These are phyloP conservation scores for Cephalotrichum gorgonifer DNA, from an alignment of 2,329 filamentous ascomycete genomes.

Conservation along the genomic window DNA sequence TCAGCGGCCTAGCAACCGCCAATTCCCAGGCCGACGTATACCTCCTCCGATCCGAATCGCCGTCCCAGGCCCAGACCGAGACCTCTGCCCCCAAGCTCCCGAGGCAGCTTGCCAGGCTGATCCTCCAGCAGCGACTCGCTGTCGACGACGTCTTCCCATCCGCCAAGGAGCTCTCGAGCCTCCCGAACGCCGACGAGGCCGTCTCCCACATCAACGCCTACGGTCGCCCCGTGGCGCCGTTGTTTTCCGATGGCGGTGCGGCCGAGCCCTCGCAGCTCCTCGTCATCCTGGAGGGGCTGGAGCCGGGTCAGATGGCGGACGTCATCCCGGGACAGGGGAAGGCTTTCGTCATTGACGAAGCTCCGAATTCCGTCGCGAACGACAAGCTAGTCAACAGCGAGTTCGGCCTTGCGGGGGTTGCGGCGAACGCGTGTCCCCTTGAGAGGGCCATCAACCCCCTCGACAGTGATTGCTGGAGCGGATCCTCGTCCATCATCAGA, in stretches of 20 bases:
- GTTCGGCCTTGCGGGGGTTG: constrained; percentile 23
- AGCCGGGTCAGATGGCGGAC: constrained; percentile 31
- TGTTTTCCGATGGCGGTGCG: constrained; percentile 32
- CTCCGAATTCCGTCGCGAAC: constrained; percentile 31
- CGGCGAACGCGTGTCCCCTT: constrained; percentile 26
- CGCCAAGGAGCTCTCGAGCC: constrained; percentile 32
- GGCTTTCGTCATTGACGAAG: constrained; percentile 38
- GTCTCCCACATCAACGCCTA: constrained; percentile 50
- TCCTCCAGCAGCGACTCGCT: constrained; percentile 47
- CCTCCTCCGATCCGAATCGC: not conserved
- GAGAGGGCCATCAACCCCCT: constrained; percentile 29
- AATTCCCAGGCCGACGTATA: constrained; percentile 15
- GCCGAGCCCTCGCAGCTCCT: constrained; percentile 43
- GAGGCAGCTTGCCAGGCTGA: constrained; percentile 43
- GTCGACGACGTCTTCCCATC: constrained; percentile 35
- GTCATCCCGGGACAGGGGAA: constrained; percentile 24
- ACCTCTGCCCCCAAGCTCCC: constrained; percentile 21
- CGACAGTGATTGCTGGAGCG: constrained; percentile 33
- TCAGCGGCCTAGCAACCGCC: constrained; percentile 28
- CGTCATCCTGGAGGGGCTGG: constrained; percentile 48
- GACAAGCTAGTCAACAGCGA: constrained; percentile 30
- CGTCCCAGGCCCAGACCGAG: not conserved
- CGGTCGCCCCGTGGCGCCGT: constrained; percentile 37
- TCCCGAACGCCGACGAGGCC: constrained; percentile 31
- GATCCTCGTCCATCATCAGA: constrained; percentile 28